Evolutionary conservation across 768 basidiomycete genomes (phyloP), one percentile per base, ranked within the genome.

Genomic region (Exidia glandulosa): DNA sequence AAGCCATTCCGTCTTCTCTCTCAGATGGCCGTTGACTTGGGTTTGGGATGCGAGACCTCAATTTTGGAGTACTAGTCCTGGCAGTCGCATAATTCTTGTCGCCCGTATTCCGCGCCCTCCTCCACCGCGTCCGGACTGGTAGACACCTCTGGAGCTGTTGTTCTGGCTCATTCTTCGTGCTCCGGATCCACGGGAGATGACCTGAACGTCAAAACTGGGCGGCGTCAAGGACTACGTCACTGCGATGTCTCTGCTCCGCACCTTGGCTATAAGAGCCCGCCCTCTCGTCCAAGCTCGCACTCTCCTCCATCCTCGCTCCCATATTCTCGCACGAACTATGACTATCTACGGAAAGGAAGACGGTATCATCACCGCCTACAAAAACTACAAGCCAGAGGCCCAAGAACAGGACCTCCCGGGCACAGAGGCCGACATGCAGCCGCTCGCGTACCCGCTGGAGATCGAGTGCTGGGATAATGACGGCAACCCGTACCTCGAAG

Each of bases 351-450:
- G 41, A 45, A 45, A 45, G 19, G 41, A 45, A 23, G 41, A 45
- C 41, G 41, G 41, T 19, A 45, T 45, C 6, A 23, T 13, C 19
- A 45, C 41, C 41, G 41, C 41, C 9, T 45, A 45, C 16, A 45
- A 45, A 19, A 45, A 45, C 10, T 45, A 45, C 41, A 45, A 45
- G 41, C 41, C 41, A 14, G 41, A 45, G 19, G 41, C 41, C 0
- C 80, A 82, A 67, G 60, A 72, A 61, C 80, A 81, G 68, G 68
- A 72, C 13, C 70, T 81, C 16, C 81, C 80, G 14, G 81, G 80
- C 7, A 67, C 76, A 14, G 79, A 82, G 65, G 75, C 71, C 50
- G 66, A 75, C n/a, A 78, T 81, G 72, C 70, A 70, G n/a, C 79
- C 41, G 19, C 41, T 13, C 41, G 41, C 41, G 6, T 47, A 27